These are phyloP conservation scores for Neurospora sp. DNA, from an alignment of 495 filamentous ascomycete species.

Conservation along the genomic window DNA sequence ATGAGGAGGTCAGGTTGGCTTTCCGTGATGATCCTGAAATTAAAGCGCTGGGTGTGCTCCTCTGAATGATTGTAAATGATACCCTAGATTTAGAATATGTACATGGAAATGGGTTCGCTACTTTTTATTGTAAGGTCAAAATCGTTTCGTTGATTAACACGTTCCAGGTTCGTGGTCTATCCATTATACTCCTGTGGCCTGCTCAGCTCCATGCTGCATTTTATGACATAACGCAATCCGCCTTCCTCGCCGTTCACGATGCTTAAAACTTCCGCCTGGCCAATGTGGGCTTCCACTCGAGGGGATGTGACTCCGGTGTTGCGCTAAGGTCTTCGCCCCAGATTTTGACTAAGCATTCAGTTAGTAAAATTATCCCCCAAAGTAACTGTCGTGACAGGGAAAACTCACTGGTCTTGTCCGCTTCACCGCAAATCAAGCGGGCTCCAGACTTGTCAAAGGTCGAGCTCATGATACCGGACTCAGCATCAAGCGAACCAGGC, in stretches of 20 bases:
- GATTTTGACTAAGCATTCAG: constrained; percentile 58
- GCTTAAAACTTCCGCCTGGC: constrained; percentile 37
- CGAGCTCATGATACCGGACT: constrained; percentile 85
- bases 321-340: constrained; percentile 89
- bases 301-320: constrained; percentile 80
- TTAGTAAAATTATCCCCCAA: constrained; percentile 12
- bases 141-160: not conserved
- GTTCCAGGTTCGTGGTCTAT: not conserved
- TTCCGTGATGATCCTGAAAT: constrained; percentile 84
- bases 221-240: not conserved
- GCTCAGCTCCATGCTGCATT: not conserved
- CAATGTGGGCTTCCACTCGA: constrained; percentile 86
- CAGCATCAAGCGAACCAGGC: constrained; percentile 87
- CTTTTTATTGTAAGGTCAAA: not conserved
- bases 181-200: not conserved
- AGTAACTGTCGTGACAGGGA: not conserved
- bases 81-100: not conserved
- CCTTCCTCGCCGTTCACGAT: not conserved
- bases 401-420: constrained; percentile 77
- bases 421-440: constrained; percentile 85
- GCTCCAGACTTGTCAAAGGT: constrained; percentile 85
- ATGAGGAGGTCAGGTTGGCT: constrained; percentile 82
- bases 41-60: constrained; percentile 51
- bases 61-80: constrained; percentile 15
- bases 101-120: not conserved